Conservation (phyloP, 345 rosid species). For the Erysimum cheiranthoides region DNA sequence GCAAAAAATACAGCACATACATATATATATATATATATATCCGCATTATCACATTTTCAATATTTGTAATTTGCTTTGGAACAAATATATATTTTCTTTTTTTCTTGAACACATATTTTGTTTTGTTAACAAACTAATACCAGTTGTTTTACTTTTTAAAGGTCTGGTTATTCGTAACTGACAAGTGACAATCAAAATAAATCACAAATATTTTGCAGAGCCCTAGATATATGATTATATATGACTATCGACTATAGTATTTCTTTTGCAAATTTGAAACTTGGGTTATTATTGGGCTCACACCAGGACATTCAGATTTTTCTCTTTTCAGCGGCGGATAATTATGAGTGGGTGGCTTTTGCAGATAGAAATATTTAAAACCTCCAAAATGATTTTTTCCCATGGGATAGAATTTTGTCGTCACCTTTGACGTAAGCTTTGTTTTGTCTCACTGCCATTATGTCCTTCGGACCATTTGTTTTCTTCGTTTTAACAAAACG, state of each 20-base stretch:
- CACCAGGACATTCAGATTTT: background rate
- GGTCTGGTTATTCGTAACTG: no score
- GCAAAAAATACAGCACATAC: background rate
- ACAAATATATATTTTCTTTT: no score
- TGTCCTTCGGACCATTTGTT: slow-evolving; percentile 26
- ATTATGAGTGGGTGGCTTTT: slow-evolving; percentile 32
- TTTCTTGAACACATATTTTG: no score
- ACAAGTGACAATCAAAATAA: background rate
- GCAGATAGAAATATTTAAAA: slow-evolving; percentile 35
- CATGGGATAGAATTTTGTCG: slow-evolving; percentile 38
- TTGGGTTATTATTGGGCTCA: background rate
- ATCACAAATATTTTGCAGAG: background rate
- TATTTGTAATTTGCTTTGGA: no score
- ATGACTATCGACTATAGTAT: background rate
- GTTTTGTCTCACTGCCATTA: slow-evolving; percentile 34
- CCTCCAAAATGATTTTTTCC: background rate
- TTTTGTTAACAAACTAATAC: background rate
- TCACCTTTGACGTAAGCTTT: slow-evolving; percentile 39
- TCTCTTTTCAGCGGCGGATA: slow-evolving; percentile 4
- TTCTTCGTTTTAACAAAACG: slow-evolving; percentile 36
- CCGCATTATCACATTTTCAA: background rate
- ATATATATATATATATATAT: no score
- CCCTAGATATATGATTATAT: background rate
- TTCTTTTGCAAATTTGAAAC: slow-evolving; percentile 26
- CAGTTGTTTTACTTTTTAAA: background rate